phyloP scores from a whole-genome alignment of 371 early-diverging fungal genomes.

The Circinella minor region DNA sequence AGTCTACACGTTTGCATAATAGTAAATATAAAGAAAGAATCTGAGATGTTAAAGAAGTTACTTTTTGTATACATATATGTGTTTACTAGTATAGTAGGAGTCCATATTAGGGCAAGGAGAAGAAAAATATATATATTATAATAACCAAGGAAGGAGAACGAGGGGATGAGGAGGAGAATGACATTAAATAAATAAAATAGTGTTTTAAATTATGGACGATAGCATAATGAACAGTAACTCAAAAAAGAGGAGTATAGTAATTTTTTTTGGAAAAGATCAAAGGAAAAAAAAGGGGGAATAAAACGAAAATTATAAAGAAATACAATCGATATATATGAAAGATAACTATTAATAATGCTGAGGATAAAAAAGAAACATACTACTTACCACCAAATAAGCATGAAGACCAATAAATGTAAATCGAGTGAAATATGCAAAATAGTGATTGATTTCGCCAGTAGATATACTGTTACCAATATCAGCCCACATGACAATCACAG shows the following conservation, averaged over 20 bases:
- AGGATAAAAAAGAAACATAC: not conserved
- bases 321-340: not conserved
- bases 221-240: not conserved
- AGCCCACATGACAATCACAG: slow-evolving; percentile 45
- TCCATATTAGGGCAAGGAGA: no score
- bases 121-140: no score
- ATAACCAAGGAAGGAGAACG: not conserved
- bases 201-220: no score
- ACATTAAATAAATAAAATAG: no score
- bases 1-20: slow-evolving; percentile 16
- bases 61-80: no score
- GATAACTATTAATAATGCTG: not conserved
- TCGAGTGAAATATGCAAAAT: slow-evolving; percentile 55
- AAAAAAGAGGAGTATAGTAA: not conserved
- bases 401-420: slow-evolving; percentile 58
- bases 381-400: slow-evolving; percentile 54
- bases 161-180: not conserved
- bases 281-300: not conserved
- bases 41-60: no score
- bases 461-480: slow-evolving; percentile 34
- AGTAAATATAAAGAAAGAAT: not conserved
- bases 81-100: no score
- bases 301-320: no score
- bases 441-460: slow-evolving; percentile 15
- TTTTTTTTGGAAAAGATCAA: not conserved